These are phyloP conservation scores for Russula abietina DNA, from an alignment of 768 basidiomycete genomes.

Conservation along the genomic window DNA sequence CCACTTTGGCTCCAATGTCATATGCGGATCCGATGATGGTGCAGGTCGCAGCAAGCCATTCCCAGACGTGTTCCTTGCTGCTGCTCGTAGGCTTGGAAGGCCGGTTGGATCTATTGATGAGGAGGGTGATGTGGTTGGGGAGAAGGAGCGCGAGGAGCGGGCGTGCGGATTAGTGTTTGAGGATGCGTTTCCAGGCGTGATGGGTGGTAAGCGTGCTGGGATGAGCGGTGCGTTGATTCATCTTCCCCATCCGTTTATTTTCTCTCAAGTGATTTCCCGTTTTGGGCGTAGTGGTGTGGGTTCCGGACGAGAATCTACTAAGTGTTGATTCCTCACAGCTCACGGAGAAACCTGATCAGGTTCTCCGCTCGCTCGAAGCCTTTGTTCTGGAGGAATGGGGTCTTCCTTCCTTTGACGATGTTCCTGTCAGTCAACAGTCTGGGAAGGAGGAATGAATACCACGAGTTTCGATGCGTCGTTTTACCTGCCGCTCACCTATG, in stretches of 20 bases:
- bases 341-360: slow-evolving; percentile 49
- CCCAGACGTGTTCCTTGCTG: slow-evolving; percentile 75
- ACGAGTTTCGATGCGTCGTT: neutral
- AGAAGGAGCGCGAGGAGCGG: slow-evolving; percentile 43
- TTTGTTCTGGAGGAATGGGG: slow-evolving; percentile 84
- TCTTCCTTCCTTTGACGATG: slow-evolving; percentile 54
- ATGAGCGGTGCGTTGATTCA: slow-evolving; percentile 62
- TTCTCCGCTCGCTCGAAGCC: slow-evolving; percentile 55
- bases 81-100: slow-evolving; percentile 56
- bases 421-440: neutral
- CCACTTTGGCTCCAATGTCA: slow-evolving; percentile 55
- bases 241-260: neutral
- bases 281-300: slow-evolving; percentile 62
- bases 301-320: slow-evolving; percentile 68
- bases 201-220: slow-evolving; percentile 76
- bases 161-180: slow-evolving; percentile 73
- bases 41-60: slow-evolving; percentile 60
- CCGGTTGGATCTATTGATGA: slow-evolving; percentile 46
- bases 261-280: neutral
- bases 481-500: neutral
- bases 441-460: neutral
- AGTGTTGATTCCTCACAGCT: slow-evolving; percentile 39
- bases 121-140: slow-evolving; percentile 32
- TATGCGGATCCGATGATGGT: slow-evolving; percentile 70
- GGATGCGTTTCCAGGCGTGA: slow-evolving; percentile 70